Conservation (phyloP, 1,139 yeast genomes). For the Suhomyces wounanorum region DNA sequence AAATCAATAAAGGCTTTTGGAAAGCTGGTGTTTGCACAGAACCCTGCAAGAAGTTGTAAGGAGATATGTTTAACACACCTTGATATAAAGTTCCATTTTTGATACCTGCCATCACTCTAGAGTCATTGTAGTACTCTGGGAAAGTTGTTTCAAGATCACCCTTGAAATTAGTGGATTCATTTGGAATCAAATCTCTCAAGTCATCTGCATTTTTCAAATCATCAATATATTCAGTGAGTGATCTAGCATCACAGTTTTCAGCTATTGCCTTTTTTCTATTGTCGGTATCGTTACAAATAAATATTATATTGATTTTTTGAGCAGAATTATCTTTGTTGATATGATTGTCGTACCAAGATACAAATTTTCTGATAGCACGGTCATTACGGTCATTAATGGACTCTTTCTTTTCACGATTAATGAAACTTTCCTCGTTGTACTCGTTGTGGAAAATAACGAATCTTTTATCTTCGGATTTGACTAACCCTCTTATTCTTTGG, state of each 20-base stretch:
- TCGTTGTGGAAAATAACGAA: conserved; percentile 94
- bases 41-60: conserved; percentile 89
- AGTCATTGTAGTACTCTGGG: conserved; percentile 76
- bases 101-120: conserved; percentile 88
- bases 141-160: conserved; percentile 55
- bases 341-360: conserved; percentile 73
- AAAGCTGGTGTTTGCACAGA: conserved; percentile 72
- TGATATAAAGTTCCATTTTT: conserved; percentile 86
- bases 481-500: conserved; percentile 75
- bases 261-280: conserved; percentile 60
- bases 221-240: conserved; percentile 69
- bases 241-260: conserved; percentile 56
- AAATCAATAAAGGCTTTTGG: conserved; percentile 76
- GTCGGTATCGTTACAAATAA: conserved; percentile 77
- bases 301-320: conserved; percentile 51
- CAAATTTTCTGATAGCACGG: conserved; percentile 79
- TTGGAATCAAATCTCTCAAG: conserved; percentile 79
- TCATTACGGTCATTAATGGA: conserved; percentile 89
- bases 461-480: conserved; percentile 78
- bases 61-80: conserved; percentile 77
- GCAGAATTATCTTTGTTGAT: conserved; percentile 45
- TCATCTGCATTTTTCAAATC: conserved; percentile 73
- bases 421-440: conserved; percentile 71
- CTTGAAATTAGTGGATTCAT: conserved; percentile 32
- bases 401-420: conserved; percentile 65